phyloP scores from a whole-genome alignment of 2,329 filamentous ascomycete species.

The Alternaria solani region DNA sequence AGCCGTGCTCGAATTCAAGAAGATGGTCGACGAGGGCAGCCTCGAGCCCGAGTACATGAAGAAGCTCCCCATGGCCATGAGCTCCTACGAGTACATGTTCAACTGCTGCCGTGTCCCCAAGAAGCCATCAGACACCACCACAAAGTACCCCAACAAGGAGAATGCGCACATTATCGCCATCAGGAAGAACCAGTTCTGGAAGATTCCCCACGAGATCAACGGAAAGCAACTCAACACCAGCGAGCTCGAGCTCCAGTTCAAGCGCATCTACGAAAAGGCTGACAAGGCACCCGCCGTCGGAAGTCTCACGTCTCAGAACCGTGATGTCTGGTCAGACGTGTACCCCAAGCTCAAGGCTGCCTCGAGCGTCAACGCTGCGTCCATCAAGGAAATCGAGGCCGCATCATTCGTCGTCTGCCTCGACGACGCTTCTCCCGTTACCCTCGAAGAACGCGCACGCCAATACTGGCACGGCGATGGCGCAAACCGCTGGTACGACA shows the following conservation, averaged over 20 bases:
- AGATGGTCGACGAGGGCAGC: conserved; percentile 80
- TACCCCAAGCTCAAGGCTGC: conserved; percentile 71
- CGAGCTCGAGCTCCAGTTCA: conserved; percentile 91
- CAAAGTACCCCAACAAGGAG: conserved; percentile 77
- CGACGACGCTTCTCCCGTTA: conserved; percentile 89
- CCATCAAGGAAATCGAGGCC: conserved; percentile 83
- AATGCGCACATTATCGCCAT: conserved; percentile 90
- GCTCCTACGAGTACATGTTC: conserved; percentile 99
- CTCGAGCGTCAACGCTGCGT: conserved; percentile 77
- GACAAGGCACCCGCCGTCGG: conserved; percentile 74
- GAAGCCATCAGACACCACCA: conserved; percentile 79
- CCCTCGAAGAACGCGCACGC: conserved; percentile 91
- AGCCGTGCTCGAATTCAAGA: conserved; percentile 91
- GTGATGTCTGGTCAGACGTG: conserved; percentile 87
- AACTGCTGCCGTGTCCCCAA: conserved; percentile 88
- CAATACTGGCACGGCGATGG: conserved; percentile 99
- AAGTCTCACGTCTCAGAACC: conserved; percentile 87
- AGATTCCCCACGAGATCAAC: conserved; percentile 80
- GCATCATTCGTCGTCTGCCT: conserved; percentile 92
- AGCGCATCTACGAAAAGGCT: conserved; percentile 80
- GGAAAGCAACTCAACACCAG: conserved; percentile 86
- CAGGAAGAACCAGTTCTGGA: conserved; percentile 98
- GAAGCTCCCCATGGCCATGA: conserved; percentile 96
- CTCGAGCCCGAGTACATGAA: conserved; percentile 99
- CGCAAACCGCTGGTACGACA: conserved; percentile 96